Evolutionary conservation across 208 protist species (phyloP).

Genomic region (Crithidia sp.): DNA sequence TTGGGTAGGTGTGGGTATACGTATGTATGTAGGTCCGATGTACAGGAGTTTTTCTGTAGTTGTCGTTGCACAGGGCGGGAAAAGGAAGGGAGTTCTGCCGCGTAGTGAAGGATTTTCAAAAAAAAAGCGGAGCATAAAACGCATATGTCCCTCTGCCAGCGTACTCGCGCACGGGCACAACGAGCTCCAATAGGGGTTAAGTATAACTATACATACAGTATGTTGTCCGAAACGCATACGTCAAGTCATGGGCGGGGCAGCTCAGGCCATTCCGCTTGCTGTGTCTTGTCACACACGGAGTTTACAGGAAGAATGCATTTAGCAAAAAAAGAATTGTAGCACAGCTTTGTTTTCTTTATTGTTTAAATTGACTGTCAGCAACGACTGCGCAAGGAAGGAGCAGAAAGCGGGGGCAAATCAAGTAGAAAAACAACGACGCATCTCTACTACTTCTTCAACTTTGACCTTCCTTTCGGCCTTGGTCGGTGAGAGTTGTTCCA

Average conservation of each 20-base stretch:
- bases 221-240: too few relatives aligned
- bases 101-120: neutral
- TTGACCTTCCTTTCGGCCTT: slow-evolving; percentile 84
- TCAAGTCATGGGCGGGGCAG: too few relatives aligned
- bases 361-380: neutral
- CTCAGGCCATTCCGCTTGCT: too few relatives aligned
- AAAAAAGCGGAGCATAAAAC: too few relatives aligned
- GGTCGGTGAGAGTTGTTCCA: slow-evolving; percentile 85
- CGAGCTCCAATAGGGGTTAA: too few relatives aligned
- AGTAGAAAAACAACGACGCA: slow-evolving; percentile 9
- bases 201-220: too few relatives aligned
- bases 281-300: too few relatives aligned
- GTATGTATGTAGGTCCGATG: neutral
- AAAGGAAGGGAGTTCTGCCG: neutral
- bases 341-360: neutral
- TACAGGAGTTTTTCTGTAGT: too few relatives aligned
- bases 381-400: neutral
- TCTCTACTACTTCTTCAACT: slow-evolving; percentile 77
- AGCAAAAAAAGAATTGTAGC: slow-evolving; percentile 6
- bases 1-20: neutral
- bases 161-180: too few relatives aligned
- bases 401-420: neutral
- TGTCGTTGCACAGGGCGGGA: too few relatives aligned
- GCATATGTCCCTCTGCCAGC: too few relatives aligned
- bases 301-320: too few relatives aligned